Evolutionary conservation across 331 rosid species (phyloP).

Genomic region (Dryas integrifolia): DNA sequence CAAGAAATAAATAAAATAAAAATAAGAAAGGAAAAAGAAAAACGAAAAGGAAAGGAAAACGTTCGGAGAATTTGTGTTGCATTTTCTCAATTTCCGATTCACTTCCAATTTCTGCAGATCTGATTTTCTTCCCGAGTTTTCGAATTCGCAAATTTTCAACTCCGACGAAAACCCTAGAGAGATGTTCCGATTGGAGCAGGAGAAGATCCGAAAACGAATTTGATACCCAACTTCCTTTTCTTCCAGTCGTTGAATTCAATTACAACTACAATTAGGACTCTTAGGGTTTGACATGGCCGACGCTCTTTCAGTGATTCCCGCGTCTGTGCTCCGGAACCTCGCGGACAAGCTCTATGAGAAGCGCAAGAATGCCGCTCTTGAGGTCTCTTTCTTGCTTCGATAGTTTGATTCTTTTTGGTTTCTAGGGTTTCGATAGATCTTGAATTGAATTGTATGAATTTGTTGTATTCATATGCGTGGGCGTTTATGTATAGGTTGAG

Average conservation of each 20-base stretch:
- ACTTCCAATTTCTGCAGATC: constrained; percentile 20
- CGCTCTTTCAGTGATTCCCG: constrained; percentile 56
- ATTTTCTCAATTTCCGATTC: constrained; percentile 3
- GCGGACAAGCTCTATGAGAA: constrained; percentile 96
- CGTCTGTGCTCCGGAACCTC: constrained; percentile 84
- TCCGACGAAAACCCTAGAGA: constrained; percentile 33
- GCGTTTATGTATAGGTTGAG: constrained; percentile 59
- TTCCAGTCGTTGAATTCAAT: constrained; percentile 3
- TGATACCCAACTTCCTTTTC: constrained; percentile 32
- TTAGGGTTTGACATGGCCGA: constrained; percentile 63
- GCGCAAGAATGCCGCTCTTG: constrained; percentile 97
- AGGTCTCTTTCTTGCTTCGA: constrained; percentile 45
- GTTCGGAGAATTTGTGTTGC: neutral
- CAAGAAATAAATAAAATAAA: neutral
- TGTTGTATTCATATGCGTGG: neutral
- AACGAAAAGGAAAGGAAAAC: neutral
- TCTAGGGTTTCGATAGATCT: constrained; percentile 39
- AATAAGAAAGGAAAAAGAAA: neutral
- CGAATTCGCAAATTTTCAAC: constrained; percentile 5
- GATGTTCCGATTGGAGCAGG: constrained; percentile 69
- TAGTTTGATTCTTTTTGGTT: neutral
- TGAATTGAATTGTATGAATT: neutral
- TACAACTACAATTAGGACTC: neutral
- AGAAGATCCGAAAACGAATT: constrained; percentile 76
- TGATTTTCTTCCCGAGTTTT: constrained; percentile 3